These are phyloP conservation scores for Aspergillus sp. DNA, from an alignment of 2,329 filamentous ascomycete genomes.

Conservation along the genomic window DNA sequence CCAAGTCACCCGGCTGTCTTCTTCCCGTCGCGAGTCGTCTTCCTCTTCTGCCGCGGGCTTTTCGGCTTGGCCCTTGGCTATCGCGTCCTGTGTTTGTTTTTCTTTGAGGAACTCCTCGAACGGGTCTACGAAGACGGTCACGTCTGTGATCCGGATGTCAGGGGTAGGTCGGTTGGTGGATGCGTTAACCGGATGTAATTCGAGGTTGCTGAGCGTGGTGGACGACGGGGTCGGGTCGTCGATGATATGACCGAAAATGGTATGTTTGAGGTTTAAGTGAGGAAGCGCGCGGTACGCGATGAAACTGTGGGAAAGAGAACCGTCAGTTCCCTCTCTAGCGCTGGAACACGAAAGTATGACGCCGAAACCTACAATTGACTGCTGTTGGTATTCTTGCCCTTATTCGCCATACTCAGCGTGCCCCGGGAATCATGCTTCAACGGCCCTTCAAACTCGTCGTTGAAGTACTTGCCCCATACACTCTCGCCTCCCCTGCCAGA, in stretches of 20 bases:
- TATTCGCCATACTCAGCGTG: slow-evolving; percentile 90
- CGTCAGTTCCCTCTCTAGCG: no score
- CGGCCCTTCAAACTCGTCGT: slow-evolving; percentile 87
- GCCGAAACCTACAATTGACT: slow-evolving; percentile 60
- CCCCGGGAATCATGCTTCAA: slow-evolving; percentile 74
- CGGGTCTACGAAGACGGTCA: slow-evolving; percentile 83
- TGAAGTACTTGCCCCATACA: slow-evolving; percentile 90
- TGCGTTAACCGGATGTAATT: slow-evolving; percentile 64
- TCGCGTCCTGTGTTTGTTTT: slow-evolving; percentile 55
- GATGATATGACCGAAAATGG: slow-evolving; percentile 84
- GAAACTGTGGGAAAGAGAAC: slow-evolving; percentile 45
- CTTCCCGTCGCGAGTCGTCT: slow-evolving; percentile 38
- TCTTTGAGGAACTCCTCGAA: slow-evolving; percentile 88
- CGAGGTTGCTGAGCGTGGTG: slow-evolving; percentile 58
- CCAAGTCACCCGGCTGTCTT: slow-evolving; percentile 89
- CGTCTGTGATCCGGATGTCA: slow-evolving; percentile 71
- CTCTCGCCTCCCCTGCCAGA: slow-evolving; percentile 84
- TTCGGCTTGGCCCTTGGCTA: slow-evolving; percentile 31
- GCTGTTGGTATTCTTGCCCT: slow-evolving; percentile 95
- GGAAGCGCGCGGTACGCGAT: slow-evolving; percentile 77
- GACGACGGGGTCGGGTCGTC: slow-evolving; percentile 50
- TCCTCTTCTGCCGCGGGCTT: slow-evolving; percentile 19
- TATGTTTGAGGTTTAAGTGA: slow-evolving; percentile 91
- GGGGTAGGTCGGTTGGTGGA: slow-evolving; percentile 65
- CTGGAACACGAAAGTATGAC: not conserved